These are phyloP conservation scores for Xanthoconium purpureum DNA, from an alignment of 768 basidiomycete species.

Conservation along the genomic window DNA sequence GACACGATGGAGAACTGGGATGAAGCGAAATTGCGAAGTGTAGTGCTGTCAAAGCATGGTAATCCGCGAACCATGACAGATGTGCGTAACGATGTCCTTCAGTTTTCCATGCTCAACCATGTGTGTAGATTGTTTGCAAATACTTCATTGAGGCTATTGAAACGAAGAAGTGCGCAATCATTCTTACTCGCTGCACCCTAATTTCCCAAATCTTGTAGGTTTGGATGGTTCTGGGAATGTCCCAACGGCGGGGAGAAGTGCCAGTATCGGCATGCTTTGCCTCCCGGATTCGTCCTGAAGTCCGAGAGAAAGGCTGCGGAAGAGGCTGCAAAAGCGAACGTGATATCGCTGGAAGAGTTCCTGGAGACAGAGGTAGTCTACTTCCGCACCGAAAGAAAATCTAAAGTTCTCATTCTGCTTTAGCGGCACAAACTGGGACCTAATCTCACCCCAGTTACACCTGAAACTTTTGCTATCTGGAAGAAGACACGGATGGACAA, in stretches of 20 bases:
- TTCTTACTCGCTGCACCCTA: not conserved
- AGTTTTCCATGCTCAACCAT: slow-evolving; percentile 6
- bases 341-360: slow-evolving; percentile 94
- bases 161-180: slow-evolving; percentile 57
- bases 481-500: slow-evolving; percentile 94
- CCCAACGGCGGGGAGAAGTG: slow-evolving; percentile 79
- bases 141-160: slow-evolving; percentile 97
- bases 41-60: slow-evolving; percentile 83
- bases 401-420: slow-evolving; percentile 1
- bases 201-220: slow-evolving; percentile 37
- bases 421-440: slow-evolving; percentile 92
- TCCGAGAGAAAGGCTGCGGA: slow-evolving; percentile 90
- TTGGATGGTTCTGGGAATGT: slow-evolving; percentile 97
- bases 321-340: slow-evolving; percentile 84
- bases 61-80: slow-evolving; percentile 93
- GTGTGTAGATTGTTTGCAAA: slow-evolving; percentile 89
- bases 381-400: not conserved
- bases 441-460: slow-evolving; percentile 90
- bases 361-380: slow-evolving; percentile 88
- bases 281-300: slow-evolving; percentile 93
- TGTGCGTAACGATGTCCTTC: slow-evolving; percentile 40
- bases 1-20: slow-evolving; percentile 99
- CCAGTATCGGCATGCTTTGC: slow-evolving; percentile 93
- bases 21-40: slow-evolving; percentile 86
- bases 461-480: slow-evolving; percentile 89